phyloP scores from a whole-genome alignment of 2,329 filamentous ascomycete genomes.

The Monilinia fructicola region DNA sequence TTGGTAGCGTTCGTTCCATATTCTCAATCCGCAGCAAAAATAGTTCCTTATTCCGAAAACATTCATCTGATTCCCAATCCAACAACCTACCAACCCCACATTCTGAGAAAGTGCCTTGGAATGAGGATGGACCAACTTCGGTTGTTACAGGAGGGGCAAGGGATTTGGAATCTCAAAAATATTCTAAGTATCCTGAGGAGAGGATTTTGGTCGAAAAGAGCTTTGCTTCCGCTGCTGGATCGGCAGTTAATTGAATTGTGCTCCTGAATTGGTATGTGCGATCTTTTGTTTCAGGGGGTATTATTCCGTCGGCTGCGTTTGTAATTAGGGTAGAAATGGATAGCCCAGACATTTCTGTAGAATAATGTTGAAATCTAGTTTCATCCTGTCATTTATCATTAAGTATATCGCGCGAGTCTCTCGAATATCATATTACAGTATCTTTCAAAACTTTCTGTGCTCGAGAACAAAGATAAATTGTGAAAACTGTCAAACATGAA shows the following conservation, averaged over 20 bases:
- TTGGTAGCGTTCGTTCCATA: conserved; percentile 11
- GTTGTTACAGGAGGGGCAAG: not conserved
- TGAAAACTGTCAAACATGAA: no score
- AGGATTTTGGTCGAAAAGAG: conserved; percentile 9
- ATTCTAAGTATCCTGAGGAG: not conserved
- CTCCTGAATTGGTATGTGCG: not conserved
- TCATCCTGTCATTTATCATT: not conserved
- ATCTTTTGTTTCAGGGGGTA: not conserved
- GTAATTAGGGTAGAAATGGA: not conserved
- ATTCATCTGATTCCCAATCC: not conserved
- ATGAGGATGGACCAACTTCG: not conserved
- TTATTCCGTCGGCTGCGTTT: not conserved
- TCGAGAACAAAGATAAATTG: no score
- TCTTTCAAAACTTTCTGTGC: no score
- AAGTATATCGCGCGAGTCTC: no score
- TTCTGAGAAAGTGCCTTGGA: conserved; percentile 7
- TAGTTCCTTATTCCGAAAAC: not conserved
- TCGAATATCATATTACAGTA: not conserved
- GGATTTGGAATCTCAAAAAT: conserved; percentile 11
- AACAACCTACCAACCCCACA: not conserved
- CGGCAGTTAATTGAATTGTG: not conserved
- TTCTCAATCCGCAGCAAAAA: conserved; percentile 13
- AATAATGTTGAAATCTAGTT: not conserved
- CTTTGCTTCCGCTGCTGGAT: conserved; percentile 14
- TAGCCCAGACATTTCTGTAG: not conserved